Conservation (phyloP, 1,284 basidiomycete genomes). For the Cryptococcus jaspeensis region DNA sequence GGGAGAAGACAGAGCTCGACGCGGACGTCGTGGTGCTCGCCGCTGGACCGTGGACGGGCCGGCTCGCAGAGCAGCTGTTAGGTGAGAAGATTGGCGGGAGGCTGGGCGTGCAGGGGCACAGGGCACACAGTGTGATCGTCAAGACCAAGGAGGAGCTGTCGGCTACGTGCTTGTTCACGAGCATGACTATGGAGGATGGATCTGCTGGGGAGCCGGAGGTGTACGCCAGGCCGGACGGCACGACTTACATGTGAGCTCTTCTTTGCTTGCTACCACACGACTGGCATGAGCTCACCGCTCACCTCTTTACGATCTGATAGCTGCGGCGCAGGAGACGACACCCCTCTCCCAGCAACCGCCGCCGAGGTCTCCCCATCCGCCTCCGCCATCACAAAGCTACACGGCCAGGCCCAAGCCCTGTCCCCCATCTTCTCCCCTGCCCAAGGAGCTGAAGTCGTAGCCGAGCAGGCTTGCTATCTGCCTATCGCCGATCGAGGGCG, state of each 20-base stretch:
- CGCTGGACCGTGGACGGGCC: constrained; percentile 84
- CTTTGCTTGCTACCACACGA: neutral
- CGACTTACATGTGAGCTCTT: constrained; percentile 45
- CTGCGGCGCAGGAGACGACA: constrained; percentile 49
- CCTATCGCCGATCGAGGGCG: constrained; percentile 56
- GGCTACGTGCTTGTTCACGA: constrained; percentile 56
- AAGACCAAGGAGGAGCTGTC: constrained; percentile 42
- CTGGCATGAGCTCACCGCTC: neutral
- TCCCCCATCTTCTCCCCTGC: constrained; percentile 49
- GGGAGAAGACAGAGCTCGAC: constrained; percentile 48
- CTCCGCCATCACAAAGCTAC: constrained; percentile 49
- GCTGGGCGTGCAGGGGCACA: constrained; percentile 48
- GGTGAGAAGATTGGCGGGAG: constrained; percentile 51
- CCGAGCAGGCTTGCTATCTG: constrained; percentile 58
- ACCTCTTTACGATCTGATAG: constrained; percentile 14
- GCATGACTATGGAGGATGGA: constrained; percentile 55
- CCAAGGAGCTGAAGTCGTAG: constrained; percentile 45
- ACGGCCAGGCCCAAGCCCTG: constrained; percentile 53
- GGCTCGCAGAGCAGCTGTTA: constrained; percentile 57
- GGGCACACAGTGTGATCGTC: constrained; percentile 56
- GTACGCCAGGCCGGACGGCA: constrained; percentile 53
- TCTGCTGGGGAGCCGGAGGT: constrained; percentile 54
- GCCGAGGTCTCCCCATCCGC: constrained; percentile 50
- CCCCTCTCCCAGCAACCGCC: constrained; percentile 47
- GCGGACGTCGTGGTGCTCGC: constrained; percentile 64